phyloP scores from a whole-genome alignment of 352 stramenopile genomes.

The Blastocystis sp. region DNA sequence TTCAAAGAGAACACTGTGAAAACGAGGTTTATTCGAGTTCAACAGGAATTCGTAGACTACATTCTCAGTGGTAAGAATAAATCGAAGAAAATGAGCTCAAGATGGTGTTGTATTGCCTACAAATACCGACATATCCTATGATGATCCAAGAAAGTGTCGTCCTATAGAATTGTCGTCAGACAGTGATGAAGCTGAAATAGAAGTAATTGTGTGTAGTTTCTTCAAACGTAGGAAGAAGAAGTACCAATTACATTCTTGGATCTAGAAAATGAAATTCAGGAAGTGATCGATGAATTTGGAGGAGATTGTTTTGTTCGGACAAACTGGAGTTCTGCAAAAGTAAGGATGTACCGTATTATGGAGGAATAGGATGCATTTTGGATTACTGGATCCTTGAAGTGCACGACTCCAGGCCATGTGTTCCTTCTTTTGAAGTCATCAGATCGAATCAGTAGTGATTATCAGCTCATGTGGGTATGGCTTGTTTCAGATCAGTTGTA shows the following conservation, averaged over 20 bases:
- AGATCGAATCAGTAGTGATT: constrained; percentile 35
- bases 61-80: background rate
- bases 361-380: constrained; percentile 26
- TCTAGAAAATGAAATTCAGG: constrained; percentile 42
- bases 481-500: background rate
- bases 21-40: constrained; percentile 13
- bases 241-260: background rate
- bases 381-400: constrained; percentile 40
- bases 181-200: background rate
- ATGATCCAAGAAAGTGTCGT: background rate
- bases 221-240: constrained; percentile 14
- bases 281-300: constrained; percentile 16
- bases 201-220: background rate
- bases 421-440: constrained; percentile 35
- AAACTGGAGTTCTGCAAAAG: constrained; percentile 54
- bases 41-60: background rate
- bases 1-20: constrained; percentile 28
- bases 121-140: background rate
- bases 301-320: constrained; percentile 49
- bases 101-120: constrained; percentile 5
- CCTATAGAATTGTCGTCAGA: background rate
- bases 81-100: background rate
- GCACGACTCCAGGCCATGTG: constrained; percentile 47
- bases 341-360: background rate
- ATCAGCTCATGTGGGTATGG: background rate